Evolutionary conservation across 1,284 basidiomycete genomes (phyloP), one percentile per base, ranked within the genome.

Genomic region (Exobasidium rhododendri): DNA sequence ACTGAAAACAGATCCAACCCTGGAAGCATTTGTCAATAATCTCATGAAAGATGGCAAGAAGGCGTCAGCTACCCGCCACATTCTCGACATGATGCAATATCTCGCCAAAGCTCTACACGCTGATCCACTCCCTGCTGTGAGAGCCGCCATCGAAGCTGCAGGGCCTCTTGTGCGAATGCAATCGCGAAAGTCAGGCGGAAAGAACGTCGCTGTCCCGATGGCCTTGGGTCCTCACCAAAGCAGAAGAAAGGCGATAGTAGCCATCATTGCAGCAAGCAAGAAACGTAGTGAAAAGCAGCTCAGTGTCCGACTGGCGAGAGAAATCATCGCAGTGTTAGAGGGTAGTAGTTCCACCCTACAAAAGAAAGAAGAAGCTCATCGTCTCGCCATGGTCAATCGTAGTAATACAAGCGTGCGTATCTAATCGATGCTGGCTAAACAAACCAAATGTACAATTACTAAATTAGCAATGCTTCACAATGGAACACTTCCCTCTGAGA

Each of bases 331-430:
- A 6, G 79, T 82, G 17, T 57, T 82, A 22, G 74, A 78, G 20
- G 81, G 81, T 0, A 76, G 76, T 35, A 73, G 69, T 46, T 71
- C 71, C 35, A 80, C 78, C 5, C 65, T 81, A 44, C 73, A 73
- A 32, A 80, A 74, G 56, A 78, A 79, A 66, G 75, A 80, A 53
- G 75, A 80, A 58, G 78, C 85, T 56, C 92, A 94, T 78, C 84
- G 83, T 71, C 73, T 85, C 43, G 92, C 88, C 1, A 89, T 88
- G 83, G 83, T 89, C 35, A 91, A 91, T 80, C 87, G 92, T 90
- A 69, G 71, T n/a, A 78, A 78, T 57, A 68, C 73, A 30, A 60
- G 67, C 44, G 71, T 75, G n/a, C 65, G 74, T 57, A 71, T 77
- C 50, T 77, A 61, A 50, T 6, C 10, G 22, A 28, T 50, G 3